Evolutionary conservation across 139 green algal species (phyloP).

Genomic region (Chlorella sorokiniana): DNA sequence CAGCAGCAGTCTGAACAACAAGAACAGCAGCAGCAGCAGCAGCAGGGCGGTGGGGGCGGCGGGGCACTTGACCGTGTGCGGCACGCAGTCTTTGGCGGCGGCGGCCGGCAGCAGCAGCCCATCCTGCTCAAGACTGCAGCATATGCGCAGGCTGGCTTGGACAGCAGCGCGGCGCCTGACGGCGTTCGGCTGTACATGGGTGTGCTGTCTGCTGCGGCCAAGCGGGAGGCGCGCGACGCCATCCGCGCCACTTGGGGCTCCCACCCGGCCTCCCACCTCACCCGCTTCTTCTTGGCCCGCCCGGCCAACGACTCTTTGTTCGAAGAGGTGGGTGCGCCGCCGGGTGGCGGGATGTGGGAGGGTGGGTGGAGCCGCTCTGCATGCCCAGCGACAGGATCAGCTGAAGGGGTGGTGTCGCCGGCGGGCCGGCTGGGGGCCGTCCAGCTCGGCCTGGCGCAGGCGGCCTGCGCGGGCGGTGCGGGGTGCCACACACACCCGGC

Average conservation of each 20-base stretch:
- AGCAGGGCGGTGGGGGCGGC: too few relatives aligned
- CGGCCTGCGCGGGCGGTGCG: too few relatives aligned
- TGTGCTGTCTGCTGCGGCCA: conserved; percentile 11
- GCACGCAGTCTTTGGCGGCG: background rate
- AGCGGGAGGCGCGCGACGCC: conserved; percentile 21
- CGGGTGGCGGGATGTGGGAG: too few relatives aligned
- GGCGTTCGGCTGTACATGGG: conserved; percentile 35
- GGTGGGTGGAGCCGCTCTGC: too few relatives aligned
- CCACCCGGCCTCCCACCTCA: conserved; percentile 17
- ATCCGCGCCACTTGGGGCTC: conserved; percentile 48
- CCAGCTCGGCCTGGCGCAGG: too few relatives aligned
- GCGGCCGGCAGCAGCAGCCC: background rate
- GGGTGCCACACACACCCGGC: too few relatives aligned
- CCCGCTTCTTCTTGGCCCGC: conserved; percentile 47
- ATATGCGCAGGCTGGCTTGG: background rate
- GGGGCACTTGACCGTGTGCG: background rate
- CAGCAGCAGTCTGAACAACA: conserved; percentile 13
- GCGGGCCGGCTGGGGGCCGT: too few relatives aligned
- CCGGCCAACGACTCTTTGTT: conserved; percentile 30
- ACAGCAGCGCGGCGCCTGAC: background rate
- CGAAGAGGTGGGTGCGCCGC: conserved; percentile 12
- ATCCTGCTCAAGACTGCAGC: background rate
- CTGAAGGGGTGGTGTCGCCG: too few relatives aligned
- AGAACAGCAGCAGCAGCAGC: background rate
- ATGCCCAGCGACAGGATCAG: too few relatives aligned